Evolutionary conservation across 2,329 filamentous ascomycete genomes (phyloP).

Genomic region (Sarocladium oryzae): DNA sequence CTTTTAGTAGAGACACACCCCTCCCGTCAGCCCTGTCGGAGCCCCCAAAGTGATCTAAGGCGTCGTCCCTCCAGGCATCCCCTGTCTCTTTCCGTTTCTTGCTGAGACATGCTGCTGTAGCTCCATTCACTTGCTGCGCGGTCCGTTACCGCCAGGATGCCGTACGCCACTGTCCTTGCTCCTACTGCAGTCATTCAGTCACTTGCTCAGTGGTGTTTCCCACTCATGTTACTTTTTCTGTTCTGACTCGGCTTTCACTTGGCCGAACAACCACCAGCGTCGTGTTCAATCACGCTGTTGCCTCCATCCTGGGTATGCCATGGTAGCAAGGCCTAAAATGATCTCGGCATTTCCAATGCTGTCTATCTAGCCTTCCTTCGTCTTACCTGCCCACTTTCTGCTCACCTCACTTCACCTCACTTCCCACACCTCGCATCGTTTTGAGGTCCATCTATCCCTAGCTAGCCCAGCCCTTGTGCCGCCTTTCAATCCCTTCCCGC

Average conservation of each 20-base stretch:
- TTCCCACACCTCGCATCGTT: background rate
- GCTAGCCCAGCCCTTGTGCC: background rate
- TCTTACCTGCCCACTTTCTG: constrained; percentile 7
- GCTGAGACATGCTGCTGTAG: background rate
- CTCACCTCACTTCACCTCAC: constrained; percentile 7
- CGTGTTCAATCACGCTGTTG: background rate
- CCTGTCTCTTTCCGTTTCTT: background rate
- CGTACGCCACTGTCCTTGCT: no score
- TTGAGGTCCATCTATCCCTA: background rate
- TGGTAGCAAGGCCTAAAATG: background rate
- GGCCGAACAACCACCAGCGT: background rate
- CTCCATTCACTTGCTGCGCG: no score
- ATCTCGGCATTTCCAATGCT: background rate
- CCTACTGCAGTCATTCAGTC: background rate
- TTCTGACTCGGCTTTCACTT: background rate
- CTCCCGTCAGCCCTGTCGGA: constrained; percentile 5
- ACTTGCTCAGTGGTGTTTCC: background rate
- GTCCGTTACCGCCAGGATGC: no score
- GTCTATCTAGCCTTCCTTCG: background rate
- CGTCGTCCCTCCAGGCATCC: constrained; percentile 1
- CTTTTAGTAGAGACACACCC: background rate
- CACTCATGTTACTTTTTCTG: background rate
- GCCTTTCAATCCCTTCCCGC: background rate
- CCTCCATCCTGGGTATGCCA: background rate
- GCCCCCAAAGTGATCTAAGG: constrained; percentile 3